Evolutionary conservation across 768 basidiomycete species (phyloP).

Genomic region (Suillus hirtellus): DNA sequence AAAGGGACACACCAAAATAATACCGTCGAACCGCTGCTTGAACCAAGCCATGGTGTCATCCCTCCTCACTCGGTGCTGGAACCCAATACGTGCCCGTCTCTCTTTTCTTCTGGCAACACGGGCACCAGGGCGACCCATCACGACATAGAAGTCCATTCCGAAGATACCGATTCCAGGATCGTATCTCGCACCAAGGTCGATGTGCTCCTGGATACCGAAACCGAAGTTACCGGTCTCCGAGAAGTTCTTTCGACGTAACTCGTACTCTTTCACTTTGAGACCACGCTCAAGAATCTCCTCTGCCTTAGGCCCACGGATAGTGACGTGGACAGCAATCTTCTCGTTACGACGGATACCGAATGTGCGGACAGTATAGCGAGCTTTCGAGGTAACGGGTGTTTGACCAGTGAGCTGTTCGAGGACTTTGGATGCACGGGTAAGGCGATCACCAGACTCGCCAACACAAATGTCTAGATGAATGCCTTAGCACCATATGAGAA

Average conservation of each 20-base stretch:
- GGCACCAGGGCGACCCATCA: slow-evolving; percentile 94
- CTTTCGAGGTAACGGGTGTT: slow-evolving; percentile 99
- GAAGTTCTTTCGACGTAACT: slow-evolving; percentile 95
- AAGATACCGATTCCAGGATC: slow-evolving; percentile 99
- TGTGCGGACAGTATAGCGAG: slow-evolving; percentile 97
- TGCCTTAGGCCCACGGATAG: slow-evolving; percentile 98
- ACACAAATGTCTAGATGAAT: slow-evolving; percentile 88
- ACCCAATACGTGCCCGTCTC: slow-evolving; percentile 84
- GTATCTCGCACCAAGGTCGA: slow-evolving; percentile 98
- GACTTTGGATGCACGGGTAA: slow-evolving; percentile 98
- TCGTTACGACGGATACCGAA: slow-evolving; percentile 99
- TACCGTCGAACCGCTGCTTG: slow-evolving; percentile 99
- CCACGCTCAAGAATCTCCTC: slow-evolving; percentile 99
- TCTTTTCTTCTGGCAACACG: slow-evolving; percentile 91
- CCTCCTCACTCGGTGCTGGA: slow-evolving; percentile 88
- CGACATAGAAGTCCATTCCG: slow-evolving; percentile 99
- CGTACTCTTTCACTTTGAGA: slow-evolving; percentile 99
- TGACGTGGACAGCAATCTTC: slow-evolving; percentile 98
- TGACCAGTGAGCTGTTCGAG: slow-evolving; percentile 99
- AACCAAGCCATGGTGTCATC: slow-evolving; percentile 98
- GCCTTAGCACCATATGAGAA: slow-evolving; percentile 14
- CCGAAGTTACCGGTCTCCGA: slow-evolving; percentile 99
- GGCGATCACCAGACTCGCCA: slow-evolving; percentile 98
- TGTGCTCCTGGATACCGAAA: slow-evolving; percentile 99
- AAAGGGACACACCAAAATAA: slow-evolving; percentile 72